Conservation (phyloP, 331 rosid genomes). For the Phaseolus coccineus region DNA sequence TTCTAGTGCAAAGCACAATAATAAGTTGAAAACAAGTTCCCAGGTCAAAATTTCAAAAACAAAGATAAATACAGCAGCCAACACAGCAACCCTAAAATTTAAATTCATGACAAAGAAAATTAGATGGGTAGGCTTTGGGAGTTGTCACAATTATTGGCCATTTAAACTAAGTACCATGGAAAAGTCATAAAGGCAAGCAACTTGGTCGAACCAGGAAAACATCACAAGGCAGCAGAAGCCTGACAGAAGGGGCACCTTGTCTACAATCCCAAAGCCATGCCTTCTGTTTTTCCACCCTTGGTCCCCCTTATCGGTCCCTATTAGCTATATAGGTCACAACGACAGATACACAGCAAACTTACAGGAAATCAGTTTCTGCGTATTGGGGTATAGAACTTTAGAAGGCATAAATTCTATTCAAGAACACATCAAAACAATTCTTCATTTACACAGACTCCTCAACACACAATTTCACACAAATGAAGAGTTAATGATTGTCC, state of each 20-base stretch:
- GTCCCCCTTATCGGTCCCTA: not conserved
- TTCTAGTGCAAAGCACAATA: slow-evolving; percentile 2
- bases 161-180: slow-evolving; percentile 14
- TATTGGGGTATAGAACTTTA: not conserved
- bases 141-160: slow-evolving; percentile 13
- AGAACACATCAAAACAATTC: not conserved
- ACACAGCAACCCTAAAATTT: slow-evolving; percentile 21
- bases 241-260: not conserved
- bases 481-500: slow-evolving; percentile 4
- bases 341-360: not conserved
- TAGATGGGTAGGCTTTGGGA: not conserved
- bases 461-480: slow-evolving; percentile 19
- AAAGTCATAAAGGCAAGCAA: slow-evolving; percentile 1
- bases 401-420: slow-evolving; percentile 4
- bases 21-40: slow-evolving; percentile 14
- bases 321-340: not conserved
- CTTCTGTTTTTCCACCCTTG: slow-evolving; percentile 3
- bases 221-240: not conserved
- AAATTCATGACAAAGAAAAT: slow-evolving; percentile 15
- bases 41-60: slow-evolving; percentile 8
- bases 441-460: slow-evolving; percentile 1
- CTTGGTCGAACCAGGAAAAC: slow-evolving; percentile 15
- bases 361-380: not conserved
- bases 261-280: slow-evolving; percentile 1
- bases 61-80: slow-evolving; percentile 13